phyloP scores from a whole-genome alignment of 768 basidiomycete species.

The Lepiota brunneoincarnata region DNA sequence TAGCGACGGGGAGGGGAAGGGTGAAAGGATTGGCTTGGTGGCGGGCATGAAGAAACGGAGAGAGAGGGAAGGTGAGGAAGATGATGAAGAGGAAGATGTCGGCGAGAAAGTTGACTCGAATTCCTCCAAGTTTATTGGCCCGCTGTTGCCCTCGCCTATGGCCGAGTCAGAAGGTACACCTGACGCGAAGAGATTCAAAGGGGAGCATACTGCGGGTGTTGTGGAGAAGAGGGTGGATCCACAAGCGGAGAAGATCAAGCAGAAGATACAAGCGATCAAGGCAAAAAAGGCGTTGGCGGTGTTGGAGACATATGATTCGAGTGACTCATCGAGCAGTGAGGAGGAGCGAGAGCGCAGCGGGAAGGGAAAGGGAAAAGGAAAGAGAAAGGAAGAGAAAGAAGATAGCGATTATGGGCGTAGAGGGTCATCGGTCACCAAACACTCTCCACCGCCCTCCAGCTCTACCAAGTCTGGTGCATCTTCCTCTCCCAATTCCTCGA shows the following conservation, averaged over 20 bases:
- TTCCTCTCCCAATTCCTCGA: constrained; percentile 11
- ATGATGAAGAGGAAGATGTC: constrained; percentile 46
- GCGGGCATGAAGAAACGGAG: constrained; percentile 50
- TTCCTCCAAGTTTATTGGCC: constrained; percentile 51
- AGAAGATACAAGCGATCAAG: constrained; percentile 26
- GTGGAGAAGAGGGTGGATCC: constrained; percentile 22
- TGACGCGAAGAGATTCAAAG: constrained; percentile 19
- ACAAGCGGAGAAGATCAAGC: constrained; percentile 28
- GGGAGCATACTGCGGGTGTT: constrained; percentile 5
- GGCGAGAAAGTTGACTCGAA: constrained; percentile 45
- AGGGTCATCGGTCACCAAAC: constrained; percentile 1
- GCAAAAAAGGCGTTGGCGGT: constrained; percentile 22
- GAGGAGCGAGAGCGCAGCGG: constrained; percentile 1
- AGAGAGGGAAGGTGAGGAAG: constrained; percentile 37
- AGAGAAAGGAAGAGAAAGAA: constrained; percentile 10
- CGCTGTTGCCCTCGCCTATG: constrained; percentile 52
- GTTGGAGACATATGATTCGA: constrained; percentile 27
- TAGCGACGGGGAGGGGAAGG: constrained; percentile 12
- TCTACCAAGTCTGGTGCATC: background rate
- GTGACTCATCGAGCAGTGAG: constrained; percentile 18
- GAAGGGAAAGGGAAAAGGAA: constrained; percentile 8
- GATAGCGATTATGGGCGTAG: background rate
- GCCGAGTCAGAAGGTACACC: constrained; percentile 24
- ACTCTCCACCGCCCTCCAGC: constrained; percentile 2
- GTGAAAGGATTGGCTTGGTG: constrained; percentile 38